These are phyloP conservation scores for Odontarrhena argentea DNA, from an alignment of 345 rosid genomes.

Conservation along the genomic window DNA sequence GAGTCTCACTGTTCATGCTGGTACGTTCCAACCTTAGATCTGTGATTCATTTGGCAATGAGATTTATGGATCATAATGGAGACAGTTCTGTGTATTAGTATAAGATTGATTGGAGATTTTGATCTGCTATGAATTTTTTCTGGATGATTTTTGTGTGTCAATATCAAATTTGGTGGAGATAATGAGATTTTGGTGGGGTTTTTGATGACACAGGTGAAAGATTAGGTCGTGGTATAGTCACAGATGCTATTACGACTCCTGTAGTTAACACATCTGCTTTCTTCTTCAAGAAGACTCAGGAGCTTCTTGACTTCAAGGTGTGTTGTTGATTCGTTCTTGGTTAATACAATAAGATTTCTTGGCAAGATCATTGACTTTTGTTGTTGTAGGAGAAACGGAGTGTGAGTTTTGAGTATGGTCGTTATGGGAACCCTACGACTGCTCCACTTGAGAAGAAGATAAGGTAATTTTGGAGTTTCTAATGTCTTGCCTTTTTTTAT, in stretches of 20 bases:
- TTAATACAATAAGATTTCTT: not conserved
- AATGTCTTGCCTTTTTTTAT: not conserved
- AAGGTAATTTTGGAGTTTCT: slow-evolving; percentile 53
- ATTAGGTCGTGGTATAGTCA: slow-evolving; percentile 92
- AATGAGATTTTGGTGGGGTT: not conserved
- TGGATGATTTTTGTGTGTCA: not conserved
- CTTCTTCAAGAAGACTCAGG: slow-evolving; percentile 81
- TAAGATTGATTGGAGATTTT: too few relatives aligned
- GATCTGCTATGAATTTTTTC: too few relatives aligned
- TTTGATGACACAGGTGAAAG: slow-evolving; percentile 64
- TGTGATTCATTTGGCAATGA: not conserved
- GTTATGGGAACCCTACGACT: slow-evolving; percentile 98
- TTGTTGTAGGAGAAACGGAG: slow-evolving; percentile 72
- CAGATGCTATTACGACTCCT: slow-evolving; percentile 97
- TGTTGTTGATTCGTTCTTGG: not conserved
- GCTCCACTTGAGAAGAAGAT: slow-evolving; percentile 79
- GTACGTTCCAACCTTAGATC: slow-evolving; percentile 43
- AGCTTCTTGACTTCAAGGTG: slow-evolving; percentile 95
- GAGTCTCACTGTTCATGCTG: slow-evolving; percentile 92
- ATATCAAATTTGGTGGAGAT: not conserved
- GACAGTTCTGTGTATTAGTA: not conserved
- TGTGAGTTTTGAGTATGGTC: slow-evolving; percentile 89
- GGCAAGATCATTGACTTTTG: slow-evolving; percentile 20
- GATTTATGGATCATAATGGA: not conserved
- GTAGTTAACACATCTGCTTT: slow-evolving; percentile 94